Percentiles rank a stretch among this genome's conserved stretches.
Conservation (phyloP, 768 basidiomycete species). For the Crucibulum laeve region DNA sequence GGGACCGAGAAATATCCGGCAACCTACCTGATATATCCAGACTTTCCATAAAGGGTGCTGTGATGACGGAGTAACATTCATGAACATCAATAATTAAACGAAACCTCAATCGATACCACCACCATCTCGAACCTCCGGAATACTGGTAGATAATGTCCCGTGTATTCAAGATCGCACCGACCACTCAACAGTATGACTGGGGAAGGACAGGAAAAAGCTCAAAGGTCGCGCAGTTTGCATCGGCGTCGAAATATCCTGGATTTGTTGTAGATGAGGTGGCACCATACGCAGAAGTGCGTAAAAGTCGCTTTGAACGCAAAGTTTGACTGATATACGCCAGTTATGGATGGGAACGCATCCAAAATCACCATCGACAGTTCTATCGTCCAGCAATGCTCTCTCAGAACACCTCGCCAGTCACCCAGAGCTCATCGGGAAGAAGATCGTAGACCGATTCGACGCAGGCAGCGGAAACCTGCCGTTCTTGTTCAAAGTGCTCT, state of each 20-base stretch:
- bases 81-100: too few species aligned
- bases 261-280: constrained; percentile 65
- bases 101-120: too few species aligned
- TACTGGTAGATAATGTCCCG: constrained; percentile 5
- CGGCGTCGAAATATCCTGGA: constrained; percentile 52
- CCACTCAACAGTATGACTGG: constrained; percentile 92
- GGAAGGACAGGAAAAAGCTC: constrained; percentile 78
- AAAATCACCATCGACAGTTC: constrained; percentile 45
- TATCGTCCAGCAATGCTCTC: constrained; percentile 34
- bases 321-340: constrained; percentile 33
- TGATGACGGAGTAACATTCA: too few species aligned
- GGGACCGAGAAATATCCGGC: too few species aligned
- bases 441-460: constrained; percentile 51
- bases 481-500: constrained; percentile 90
- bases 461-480: constrained; percentile 69
- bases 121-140: too few species aligned
- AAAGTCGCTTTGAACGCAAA: not conserved
- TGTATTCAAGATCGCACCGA: constrained; percentile 81
- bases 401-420: constrained; percentile 60
- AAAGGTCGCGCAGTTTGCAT: constrained; percentile 85
- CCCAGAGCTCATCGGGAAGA: constrained; percentile 64
- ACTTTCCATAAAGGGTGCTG: too few species aligned
- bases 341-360: constrained; percentile 99
- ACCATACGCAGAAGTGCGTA: constrained; percentile 89
- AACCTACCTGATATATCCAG: too few species aligned